Conservation (phyloP, 164 flowering plant genomes). For the Malania oleifera region DNA sequence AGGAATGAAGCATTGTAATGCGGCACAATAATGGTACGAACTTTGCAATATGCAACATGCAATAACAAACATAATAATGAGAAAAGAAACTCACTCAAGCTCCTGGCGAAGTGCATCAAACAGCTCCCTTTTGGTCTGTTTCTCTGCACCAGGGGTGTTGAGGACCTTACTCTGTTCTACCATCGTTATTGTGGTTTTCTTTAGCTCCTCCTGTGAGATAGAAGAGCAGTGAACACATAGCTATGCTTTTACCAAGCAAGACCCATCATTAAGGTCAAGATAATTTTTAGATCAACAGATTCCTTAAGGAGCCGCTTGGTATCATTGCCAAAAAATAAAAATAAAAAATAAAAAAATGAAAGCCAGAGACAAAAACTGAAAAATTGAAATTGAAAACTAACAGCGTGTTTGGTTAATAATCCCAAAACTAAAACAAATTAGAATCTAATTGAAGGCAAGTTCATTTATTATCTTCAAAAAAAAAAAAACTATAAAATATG, state of each 20-base stretch:
- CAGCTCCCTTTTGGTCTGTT: constrained; percentile 83
- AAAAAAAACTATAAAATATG: too few relatives aligned
- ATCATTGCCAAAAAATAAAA: too few relatives aligned
- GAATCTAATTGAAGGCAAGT: too few relatives aligned
- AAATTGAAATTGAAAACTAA: too few relatives aligned
- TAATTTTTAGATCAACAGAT: too few relatives aligned
- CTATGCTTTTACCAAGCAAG: not conserved
- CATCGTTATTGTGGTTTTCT: constrained; percentile 70
- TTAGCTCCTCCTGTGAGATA: constrained; percentile 68
- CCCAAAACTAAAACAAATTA: too few relatives aligned
- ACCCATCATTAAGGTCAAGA: not conserved
- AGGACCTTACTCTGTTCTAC: constrained; percentile 87
- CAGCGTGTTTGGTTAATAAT: too few relatives aligned
- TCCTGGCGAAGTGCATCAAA: constrained; percentile 78
- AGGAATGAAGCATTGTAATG: not conserved
- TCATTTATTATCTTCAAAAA: too few relatives aligned
- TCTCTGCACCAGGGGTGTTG: constrained; percentile 88
- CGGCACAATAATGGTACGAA: not conserved
- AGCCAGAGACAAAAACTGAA: too few relatives aligned
- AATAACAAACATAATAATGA: not conserved
- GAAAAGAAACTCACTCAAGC: constrained; percentile 47
- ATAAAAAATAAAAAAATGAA: too few relatives aligned
- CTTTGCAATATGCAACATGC: not conserved
- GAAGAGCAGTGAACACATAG: not conserved
- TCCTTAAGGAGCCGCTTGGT: too few relatives aligned